phyloP scores from a whole-genome alignment of 345 rosid genomes.

The Boechera divaricarpa region DNA sequence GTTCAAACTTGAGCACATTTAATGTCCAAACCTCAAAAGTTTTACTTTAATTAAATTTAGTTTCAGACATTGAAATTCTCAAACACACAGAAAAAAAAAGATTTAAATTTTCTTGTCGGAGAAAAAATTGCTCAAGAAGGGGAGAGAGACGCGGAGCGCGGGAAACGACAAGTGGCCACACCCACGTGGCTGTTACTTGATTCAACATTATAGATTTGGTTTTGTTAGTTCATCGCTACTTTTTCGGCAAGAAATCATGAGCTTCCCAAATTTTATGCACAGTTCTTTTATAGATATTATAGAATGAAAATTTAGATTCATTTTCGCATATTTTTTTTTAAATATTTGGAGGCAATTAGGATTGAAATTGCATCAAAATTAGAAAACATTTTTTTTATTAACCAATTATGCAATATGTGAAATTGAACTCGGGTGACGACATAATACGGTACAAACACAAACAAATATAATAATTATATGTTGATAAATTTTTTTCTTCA shows the following conservation, averaged over 20 bases:
- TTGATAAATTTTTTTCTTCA: not conserved
- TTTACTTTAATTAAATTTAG: conserved; percentile 13
- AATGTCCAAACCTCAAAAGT: conserved; percentile 29
- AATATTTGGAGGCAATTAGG: not conserved
- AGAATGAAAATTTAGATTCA: not conserved
- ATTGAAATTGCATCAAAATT: not conserved
- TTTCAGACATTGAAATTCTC: conserved; percentile 30
- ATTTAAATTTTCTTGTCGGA: conserved; percentile 28
- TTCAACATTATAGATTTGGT: conserved; percentile 26
- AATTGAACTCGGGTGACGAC: too few relatives aligned
- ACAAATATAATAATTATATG: not conserved
- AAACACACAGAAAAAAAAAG: not conserved
- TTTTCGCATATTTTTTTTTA: not conserved
- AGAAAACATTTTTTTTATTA: too few relatives aligned
- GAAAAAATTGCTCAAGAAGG: conserved; percentile 22
- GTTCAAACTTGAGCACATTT: conserved; percentile 31
- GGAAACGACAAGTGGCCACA: conserved; percentile 36
- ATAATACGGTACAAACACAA: not conserved
- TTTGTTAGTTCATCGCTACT: conserved; percentile 26
- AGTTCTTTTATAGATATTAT: not conserved
- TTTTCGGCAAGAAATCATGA: conserved; percentile 28
- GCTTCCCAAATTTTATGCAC: conserved; percentile 14
- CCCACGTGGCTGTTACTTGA: conserved; percentile 30
- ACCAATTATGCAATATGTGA: too few relatives aligned
- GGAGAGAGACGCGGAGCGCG: conserved; percentile 40